A percentile compares a stretch with the other conserved stretches of the same genome.
phyloP scores from a whole-genome alignment of 2,329 filamentous ascomycete species.

The Penicillium sp. region DNA sequence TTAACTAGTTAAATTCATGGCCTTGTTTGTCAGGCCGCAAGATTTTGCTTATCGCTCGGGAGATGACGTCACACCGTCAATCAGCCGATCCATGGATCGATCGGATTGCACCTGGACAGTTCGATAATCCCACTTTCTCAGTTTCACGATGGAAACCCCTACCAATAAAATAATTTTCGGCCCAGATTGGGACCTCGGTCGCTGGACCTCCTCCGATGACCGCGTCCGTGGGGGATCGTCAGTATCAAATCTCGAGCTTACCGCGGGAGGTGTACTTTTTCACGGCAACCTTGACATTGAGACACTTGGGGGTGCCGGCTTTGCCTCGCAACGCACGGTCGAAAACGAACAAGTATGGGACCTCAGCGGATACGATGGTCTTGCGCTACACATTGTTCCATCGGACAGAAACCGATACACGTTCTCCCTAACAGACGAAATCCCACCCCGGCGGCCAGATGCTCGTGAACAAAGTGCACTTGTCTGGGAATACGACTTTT shows the following conservation, averaged over 20 bases:
- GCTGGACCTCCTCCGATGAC: slow-evolving; percentile 73
- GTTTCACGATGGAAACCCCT: background rate
- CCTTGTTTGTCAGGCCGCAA: background rate
- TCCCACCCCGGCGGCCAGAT: slow-evolving; percentile 54
- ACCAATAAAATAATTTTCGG: background rate
- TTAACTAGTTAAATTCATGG: background rate
- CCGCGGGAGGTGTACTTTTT: slow-evolving; percentile 51
- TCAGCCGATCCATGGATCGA: background rate
- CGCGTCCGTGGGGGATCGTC: slow-evolving; percentile 73
- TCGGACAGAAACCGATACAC: slow-evolving; percentile 68
- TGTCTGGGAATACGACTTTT: slow-evolving; percentile 72
- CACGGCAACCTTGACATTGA: slow-evolving; percentile 68
- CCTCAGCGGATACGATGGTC: slow-evolving; percentile 60
- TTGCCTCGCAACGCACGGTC: slow-evolving; percentile 72
- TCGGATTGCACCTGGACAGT: background rate
- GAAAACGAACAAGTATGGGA: slow-evolving; percentile 59
- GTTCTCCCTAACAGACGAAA: slow-evolving; percentile 68
- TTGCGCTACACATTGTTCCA: slow-evolving; percentile 51
- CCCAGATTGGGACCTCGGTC: slow-evolving; percentile 9
- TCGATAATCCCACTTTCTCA: background rate
- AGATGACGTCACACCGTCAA: background rate
- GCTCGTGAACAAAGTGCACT: slow-evolving; percentile 68
- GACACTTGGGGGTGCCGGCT: slow-evolving; percentile 75
- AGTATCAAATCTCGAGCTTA: slow-evolving; percentile 48
- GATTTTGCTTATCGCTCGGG: background rate